These are phyloP conservation scores for Phytophthora capsici DNA, from an alignment of 352 stramenopile genomes.

Conservation along the genomic window DNA sequence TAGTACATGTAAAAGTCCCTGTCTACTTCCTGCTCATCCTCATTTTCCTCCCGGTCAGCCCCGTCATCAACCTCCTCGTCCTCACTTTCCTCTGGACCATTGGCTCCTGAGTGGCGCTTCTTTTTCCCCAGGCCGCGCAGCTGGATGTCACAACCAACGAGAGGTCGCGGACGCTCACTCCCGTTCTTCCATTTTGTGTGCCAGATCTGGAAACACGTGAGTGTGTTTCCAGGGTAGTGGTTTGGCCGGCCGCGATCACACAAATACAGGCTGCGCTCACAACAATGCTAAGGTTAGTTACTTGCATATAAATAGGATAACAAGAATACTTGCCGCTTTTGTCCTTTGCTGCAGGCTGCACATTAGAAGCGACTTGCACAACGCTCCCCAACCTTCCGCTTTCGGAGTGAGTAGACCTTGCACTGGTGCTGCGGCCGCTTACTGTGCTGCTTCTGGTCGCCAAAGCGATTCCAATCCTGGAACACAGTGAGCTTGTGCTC, in stretches of 20 bases:
- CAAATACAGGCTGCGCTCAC: neutral
- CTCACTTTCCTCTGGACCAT: neutral
- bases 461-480: neutral
- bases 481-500: neutral
- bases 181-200: neutral
- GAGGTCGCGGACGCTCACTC: neutral
- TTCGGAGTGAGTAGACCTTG: neutral
- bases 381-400: neutral
- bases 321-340: neutral
- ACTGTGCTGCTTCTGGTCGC: neutral
- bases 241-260: neutral
- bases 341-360: neutral
- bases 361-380: neutral
- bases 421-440: neutral
- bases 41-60: too few relatives aligned
- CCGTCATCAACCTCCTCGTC: neutral
- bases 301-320: neutral
- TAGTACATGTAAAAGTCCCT: too few relatives aligned
- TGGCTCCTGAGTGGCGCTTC: neutral
- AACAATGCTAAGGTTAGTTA: neutral
- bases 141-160: neutral
- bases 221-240: slow-evolving; percentile 1
- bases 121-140: neutral
- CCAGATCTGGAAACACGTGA: neutral
- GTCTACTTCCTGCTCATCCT: too few relatives aligned